Evolutionary conservation across 805 yeast species (phyloP), one percentile per base, ranked within the genome.

Genomic region (Yarrowia sp.): DNA sequence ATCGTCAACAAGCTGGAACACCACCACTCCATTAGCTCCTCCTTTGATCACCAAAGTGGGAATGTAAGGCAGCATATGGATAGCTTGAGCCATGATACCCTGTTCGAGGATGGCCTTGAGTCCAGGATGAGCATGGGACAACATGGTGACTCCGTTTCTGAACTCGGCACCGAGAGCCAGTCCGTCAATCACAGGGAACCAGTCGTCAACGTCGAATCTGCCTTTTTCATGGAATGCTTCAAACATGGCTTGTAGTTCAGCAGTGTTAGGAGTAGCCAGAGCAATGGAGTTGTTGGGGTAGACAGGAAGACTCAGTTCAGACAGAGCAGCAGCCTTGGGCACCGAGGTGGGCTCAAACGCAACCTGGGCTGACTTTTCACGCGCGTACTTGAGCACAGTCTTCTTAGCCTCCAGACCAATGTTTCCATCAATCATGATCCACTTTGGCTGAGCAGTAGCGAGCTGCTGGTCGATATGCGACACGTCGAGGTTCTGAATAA

Each of bases 331-430:
- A 1, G 93, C 84, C 74, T 91, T 92, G 2, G 86, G 82, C 1
- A 80, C 81, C 0, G 95, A 88, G 0, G 97, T 92, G 4, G 97
- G 97, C 72, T 92, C 97, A 70, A 88, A 81, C 1, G 89, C 79
- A 1, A 83, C 80, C 10, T 75, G 77, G 11, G 79, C 77, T 1
- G 71, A 68, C 11, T 48, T 64, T 0, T 77, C 67, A 19, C 84
- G 65, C 52, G 67, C 35, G 12, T 81, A 70, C 66, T 66, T 40
- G 10, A 81, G 70, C 0, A 88, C 78, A 8, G 76, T 76, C 42
- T 76, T 73, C 71, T 84, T 78, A 15, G 83, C 79, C 2, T 76
- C 76, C 0, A 76, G 71, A 1, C 89, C 83, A 3, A 92, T 77
- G 74, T 92, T 92, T 52, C 91, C 87, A 75, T 92, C 97, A 56